These are phyloP conservation scores for Boletus reticuloceps DNA, from an alignment of 768 basidiomycete species.

Conservation along the genomic window DNA sequence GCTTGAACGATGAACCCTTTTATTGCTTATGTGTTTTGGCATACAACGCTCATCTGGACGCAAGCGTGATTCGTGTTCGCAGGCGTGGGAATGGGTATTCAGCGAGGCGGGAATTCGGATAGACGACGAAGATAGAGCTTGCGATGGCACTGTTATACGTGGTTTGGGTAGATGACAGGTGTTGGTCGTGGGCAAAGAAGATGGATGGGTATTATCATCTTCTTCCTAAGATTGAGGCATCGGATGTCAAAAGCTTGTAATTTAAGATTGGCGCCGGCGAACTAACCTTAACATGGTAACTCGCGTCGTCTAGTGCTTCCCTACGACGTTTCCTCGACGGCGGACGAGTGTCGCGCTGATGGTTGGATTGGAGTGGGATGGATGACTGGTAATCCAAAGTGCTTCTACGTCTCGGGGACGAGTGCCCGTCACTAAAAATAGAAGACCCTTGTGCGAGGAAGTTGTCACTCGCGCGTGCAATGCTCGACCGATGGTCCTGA, in stretches of 20 bases:
- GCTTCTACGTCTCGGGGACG: slow-evolving; percentile 16
- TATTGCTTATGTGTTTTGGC: slow-evolving; percentile 24
- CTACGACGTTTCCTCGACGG: slow-evolving; percentile 34
- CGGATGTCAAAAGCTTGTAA: slow-evolving; percentile 22
- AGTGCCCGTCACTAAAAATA: slow-evolving; percentile 25
- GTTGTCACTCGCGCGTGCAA: slow-evolving; percentile 32
- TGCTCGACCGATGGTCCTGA: slow-evolving; percentile 32
- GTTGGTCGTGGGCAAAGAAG: slow-evolving; percentile 18
- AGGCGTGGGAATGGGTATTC: slow-evolving; percentile 14
- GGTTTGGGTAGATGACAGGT: slow-evolving; percentile 22
- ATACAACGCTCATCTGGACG: slow-evolving; percentile 26
- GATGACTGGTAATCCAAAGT: slow-evolving; percentile 17
- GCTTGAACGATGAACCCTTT: slow-evolving; percentile 27
- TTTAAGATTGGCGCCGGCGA: slow-evolving; percentile 27
- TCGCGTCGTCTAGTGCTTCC: slow-evolving; percentile 26
- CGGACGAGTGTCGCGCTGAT: slow-evolving; percentile 17
- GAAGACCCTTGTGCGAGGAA: slow-evolving; percentile 33
- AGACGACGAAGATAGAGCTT: slow-evolving; percentile 13
- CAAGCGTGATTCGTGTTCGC: slow-evolving; percentile 18
- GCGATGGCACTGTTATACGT: slow-evolving; percentile 25
- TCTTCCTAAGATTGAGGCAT: slow-evolving; percentile 28
- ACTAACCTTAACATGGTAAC: slow-evolving; percentile 32
- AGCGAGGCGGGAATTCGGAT: slow-evolving; percentile 11
- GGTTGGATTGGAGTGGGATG: slow-evolving; percentile 13
- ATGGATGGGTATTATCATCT: slow-evolving; percentile 17